These are phyloP conservation scores for Piromyces sp. DNA, from an alignment of 192 early-diverging fungal species.

Conservation along the genomic window DNA sequence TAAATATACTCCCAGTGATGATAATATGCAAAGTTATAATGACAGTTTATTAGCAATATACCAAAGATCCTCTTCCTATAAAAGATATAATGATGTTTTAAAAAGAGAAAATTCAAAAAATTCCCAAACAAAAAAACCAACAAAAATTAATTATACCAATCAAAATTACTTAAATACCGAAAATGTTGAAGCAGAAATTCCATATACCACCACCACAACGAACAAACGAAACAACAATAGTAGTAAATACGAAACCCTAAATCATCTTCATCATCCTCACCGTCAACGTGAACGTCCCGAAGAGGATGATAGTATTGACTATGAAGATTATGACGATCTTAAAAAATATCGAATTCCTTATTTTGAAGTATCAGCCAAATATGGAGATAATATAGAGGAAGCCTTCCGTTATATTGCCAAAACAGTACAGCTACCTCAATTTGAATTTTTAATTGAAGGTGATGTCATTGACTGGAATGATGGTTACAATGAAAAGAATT, in stretches of 20 bases:
- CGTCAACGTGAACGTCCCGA: constrained; percentile 6
- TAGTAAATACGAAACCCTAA: no score
- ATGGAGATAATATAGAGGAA: constrained; percentile 9
- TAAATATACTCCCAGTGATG: constrained; percentile 1
- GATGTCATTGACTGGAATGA: not conserved
- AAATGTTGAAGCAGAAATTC: no score
- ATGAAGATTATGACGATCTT: not conserved
- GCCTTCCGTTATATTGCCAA: constrained; percentile 11
- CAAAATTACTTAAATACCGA: no score
- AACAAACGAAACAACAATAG: no score
- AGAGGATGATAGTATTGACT: not conserved
- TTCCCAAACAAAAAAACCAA: no score
- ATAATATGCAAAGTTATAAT: not conserved
- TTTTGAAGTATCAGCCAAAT: constrained; percentile 17
- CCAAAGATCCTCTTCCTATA: not conserved
- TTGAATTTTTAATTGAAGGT: not conserved
- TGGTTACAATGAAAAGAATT: not conserved
- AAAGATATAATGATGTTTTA: not conserved
- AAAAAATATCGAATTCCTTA: not conserved
- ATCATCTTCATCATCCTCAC: not conserved
- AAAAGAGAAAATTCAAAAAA: not conserved
- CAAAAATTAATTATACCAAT: no score
- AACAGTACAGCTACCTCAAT: constrained; percentile 2
- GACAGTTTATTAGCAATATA: not conserved
- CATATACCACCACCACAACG: no score